Evolutionary conservation across 2,329 filamentous ascomycete species (phyloP).

Genomic region (Exophiala viscosa): DNA sequence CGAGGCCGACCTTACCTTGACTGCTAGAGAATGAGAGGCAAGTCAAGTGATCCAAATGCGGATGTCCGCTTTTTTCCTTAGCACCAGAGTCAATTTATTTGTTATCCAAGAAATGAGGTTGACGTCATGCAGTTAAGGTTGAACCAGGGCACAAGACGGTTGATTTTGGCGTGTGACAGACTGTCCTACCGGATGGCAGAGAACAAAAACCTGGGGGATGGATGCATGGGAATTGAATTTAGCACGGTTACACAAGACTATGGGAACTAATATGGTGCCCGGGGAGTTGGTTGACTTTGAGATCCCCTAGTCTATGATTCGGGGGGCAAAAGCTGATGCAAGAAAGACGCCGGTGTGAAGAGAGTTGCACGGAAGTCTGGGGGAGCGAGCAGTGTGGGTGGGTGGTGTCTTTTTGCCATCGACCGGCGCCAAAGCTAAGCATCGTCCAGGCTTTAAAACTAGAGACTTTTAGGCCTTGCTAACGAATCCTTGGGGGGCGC

Average conservation of each 20-base stretch:
- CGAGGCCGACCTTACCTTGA: background rate
- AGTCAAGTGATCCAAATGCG: background rate
- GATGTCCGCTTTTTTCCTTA: background rate
- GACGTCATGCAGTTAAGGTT: slow-evolving; percentile 23
- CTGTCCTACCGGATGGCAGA: background rate
- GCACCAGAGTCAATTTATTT: background rate
- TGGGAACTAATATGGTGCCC: slow-evolving; percentile 25
- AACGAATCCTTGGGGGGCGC: too few relatives aligned
- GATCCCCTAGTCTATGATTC: background rate
- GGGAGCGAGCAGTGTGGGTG: background rate
- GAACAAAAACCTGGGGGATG: too few relatives aligned
- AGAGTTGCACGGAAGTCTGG: background rate
- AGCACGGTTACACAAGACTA: slow-evolving; percentile 23
- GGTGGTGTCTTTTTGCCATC: background rate
- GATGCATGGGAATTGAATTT: slow-evolving; percentile 1
- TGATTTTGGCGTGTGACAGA: slow-evolving; percentile 5
- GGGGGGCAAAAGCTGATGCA: slow-evolving; percentile 9
- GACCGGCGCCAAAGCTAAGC: slow-evolving; percentile 1
- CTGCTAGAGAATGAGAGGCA: background rate
- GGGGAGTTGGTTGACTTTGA: background rate
- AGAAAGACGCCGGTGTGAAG: slow-evolving; percentile 14
- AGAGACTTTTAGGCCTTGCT: background rate
- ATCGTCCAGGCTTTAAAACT: background rate
- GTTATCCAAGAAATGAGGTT: background rate
- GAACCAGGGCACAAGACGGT: slow-evolving; percentile 1